phyloP scores from a whole-genome alignment of 202 grass and related monocot species.

The Saccharum hybrid region DNA sequence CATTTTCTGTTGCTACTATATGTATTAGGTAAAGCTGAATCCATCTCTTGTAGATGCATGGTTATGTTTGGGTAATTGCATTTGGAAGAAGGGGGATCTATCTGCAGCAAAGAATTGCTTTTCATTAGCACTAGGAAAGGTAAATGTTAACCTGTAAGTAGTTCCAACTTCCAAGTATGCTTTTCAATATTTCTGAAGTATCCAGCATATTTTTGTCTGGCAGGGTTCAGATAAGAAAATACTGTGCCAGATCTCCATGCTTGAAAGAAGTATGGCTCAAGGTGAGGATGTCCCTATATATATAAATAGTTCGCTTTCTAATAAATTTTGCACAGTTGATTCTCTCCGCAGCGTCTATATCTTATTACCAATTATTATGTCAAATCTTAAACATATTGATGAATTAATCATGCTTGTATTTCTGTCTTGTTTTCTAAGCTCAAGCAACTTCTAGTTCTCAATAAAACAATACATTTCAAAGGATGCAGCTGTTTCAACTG shows the following conservation, averaged over 20 bases:
- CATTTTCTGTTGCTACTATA: slow-evolving; percentile 38
- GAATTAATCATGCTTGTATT: not conserved
- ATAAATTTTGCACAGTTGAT: slow-evolving; percentile 1
- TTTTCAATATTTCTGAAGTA: slow-evolving; percentile 10
- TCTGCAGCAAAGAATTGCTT: slow-evolving; percentile 86
- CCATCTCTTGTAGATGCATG: slow-evolving; percentile 94
- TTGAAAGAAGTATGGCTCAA: slow-evolving; percentile 97
- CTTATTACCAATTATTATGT: slow-evolving; percentile 13
- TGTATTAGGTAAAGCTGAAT: slow-evolving; percentile 94
- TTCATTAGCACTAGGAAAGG: slow-evolving; percentile 77
- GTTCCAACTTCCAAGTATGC: not conserved
- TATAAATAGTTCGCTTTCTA: not conserved
- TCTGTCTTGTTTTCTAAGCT: not conserved
- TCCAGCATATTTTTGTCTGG: slow-evolving; percentile 42
- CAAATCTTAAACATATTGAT: not conserved
- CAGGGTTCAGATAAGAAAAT: slow-evolving; percentile 91
- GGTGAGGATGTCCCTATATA: slow-evolving; percentile 53
- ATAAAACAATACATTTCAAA: slow-evolving; percentile 1
- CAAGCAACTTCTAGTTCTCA: not conserved
- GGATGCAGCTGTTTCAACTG: not conserved
- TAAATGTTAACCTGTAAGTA: slow-evolving; percentile 54
- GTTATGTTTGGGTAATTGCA: slow-evolving; percentile 94
- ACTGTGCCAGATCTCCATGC: slow-evolving; percentile 93
- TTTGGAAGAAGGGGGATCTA: slow-evolving; percentile 98
- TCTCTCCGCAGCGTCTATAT: not conserved